Percentiles rank a stretch among this genome's conserved stretches.
These are phyloP conservation scores for Umbilicus rupestris DNA, from an alignment of 164 flowering plant species.

Conservation along the genomic window DNA sequence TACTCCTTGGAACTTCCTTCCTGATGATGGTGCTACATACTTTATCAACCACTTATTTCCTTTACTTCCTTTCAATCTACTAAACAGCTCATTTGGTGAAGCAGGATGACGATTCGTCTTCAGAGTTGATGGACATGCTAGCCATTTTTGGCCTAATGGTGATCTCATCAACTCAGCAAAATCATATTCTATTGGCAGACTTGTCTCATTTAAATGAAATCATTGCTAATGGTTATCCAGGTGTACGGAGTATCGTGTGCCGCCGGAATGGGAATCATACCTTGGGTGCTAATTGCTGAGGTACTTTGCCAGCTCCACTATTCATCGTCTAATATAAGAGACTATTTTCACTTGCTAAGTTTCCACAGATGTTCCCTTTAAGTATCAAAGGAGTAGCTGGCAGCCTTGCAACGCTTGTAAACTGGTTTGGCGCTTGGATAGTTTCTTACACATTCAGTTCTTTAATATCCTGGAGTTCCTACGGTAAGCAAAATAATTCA, in stretches of 20 bases:
- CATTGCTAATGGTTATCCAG: neutral
- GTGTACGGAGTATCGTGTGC: neutral
- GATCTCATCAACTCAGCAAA: too few relatives aligned
- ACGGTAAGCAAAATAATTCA: conserved; percentile 41
- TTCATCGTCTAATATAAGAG: too few relatives aligned
- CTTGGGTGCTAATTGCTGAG: conserved; percentile 7
- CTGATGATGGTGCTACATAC: neutral
- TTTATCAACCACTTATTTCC: neutral
- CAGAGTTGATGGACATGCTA: neutral
- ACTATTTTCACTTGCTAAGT: too few relatives aligned
- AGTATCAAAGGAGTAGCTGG: conserved; percentile 5
- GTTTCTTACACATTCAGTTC: conserved; percentile 78
- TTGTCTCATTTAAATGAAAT: too few relatives aligned
- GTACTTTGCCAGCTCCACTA: neutral
- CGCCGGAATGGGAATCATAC: neutral
- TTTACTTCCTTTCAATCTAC: neutral
- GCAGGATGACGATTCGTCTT: neutral
- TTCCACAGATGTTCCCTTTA: conserved; percentile 3
- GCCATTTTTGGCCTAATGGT: neutral
- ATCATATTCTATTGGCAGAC: neutral
- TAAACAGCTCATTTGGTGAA: neutral
- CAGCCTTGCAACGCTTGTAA: conserved; percentile 65
- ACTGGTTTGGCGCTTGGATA: conserved; percentile 81
- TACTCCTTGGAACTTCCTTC: neutral
- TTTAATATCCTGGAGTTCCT: conserved; percentile 76